Evolutionary conservation across 129 eudicot genomes (phyloP), one percentile per base, ranked within the genome.

Genomic region (Artemisia tridentata): DNA sequence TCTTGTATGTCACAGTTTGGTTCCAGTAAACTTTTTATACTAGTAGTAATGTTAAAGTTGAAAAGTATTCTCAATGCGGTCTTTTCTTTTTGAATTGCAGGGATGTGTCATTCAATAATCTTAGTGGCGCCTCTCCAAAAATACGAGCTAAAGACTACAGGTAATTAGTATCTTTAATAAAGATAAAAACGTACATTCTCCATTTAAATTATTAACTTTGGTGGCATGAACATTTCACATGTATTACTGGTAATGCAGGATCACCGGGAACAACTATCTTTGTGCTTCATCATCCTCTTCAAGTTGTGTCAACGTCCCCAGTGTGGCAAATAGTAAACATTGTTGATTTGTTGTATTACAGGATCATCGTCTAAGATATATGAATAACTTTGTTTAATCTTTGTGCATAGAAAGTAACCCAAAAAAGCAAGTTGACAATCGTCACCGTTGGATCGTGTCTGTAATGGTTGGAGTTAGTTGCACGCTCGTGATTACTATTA

Each of bases 31-130:
- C 45, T 38, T 38, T 5, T 7, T 38, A 38, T 38, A 29, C 31
- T 27, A 27, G 31, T 27, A 38, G 11, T 38, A 38, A 38, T 38
- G 45, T 38, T 38, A 38, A 38, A 38, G 2, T 38, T 8, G 45
- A 38, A 38, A 38, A 38, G 45, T 7, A 38, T 38, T 7, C 45
- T 38, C 45, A 7, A 38, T 2, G 11, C 45, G 2, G 45, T 38
- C 11, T 38, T 38, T 38, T 38, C 2, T 38, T 38, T 8, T 38
- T 38, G 2, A 38, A 60, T 66, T 76, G 65, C 74, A 93, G 99
- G 97, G 99, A 93, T 66, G 84, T 93, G 38, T 93, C 99, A 0
- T 87, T 82, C 63, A 93, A 93, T 77, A 90, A 93, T 79, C 89
- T 93, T 21, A 90, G 92, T 61, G 99, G 99, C 46, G 83, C 96